These are phyloP conservation scores for Macrocystidia cucumis DNA, from an alignment of 1,284 basidiomycete genomes.

Conservation along the genomic window DNA sequence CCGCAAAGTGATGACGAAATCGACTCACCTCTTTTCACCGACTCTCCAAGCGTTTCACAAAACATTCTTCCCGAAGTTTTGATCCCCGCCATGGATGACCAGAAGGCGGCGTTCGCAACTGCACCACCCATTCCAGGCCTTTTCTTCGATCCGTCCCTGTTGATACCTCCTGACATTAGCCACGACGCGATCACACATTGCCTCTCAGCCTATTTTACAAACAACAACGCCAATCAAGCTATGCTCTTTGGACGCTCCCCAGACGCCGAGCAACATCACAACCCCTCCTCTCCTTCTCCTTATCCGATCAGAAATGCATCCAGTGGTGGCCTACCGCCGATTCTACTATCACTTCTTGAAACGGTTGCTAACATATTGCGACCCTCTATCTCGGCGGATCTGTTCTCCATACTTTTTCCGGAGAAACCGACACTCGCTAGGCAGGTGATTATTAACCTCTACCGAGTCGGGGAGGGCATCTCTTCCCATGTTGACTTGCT, in stretches of 20 bases:
- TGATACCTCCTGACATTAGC: constrained; percentile 42
- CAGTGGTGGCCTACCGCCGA: constrained; percentile 40
- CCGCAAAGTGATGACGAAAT: too few relatives aligned
- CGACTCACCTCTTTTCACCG: too few relatives aligned
- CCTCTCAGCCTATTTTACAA: constrained; percentile 49
- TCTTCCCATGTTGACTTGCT: constrained; percentile 73
- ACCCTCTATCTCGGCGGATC: constrained; percentile 36
- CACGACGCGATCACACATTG: constrained; percentile 43
- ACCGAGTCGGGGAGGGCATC: constrained; percentile 75
- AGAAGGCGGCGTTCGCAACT: constrained; percentile 19
- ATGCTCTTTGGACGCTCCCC: constrained; percentile 65
- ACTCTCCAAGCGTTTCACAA: too few relatives aligned
- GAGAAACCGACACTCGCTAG: constrained; percentile 37
- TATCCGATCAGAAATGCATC: constrained; percentile 9
- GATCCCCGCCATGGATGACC: too few relatives aligned
- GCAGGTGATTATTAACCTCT: constrained; percentile 77
- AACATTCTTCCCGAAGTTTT: too few relatives aligned
- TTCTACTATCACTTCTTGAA: constrained; percentile 46
- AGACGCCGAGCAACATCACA: constrained; percentile 7
- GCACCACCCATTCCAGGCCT: constrained; percentile 56
- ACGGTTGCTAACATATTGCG: constrained; percentile 38
- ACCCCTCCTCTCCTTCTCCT: neutral
- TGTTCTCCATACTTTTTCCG: constrained; percentile 49
- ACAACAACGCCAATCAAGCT: constrained; percentile 51
- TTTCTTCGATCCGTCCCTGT: constrained; percentile 46